phyloP scores from a whole-genome alignment of 2,329 filamentous ascomycete genomes.

The Exophiala sideris region DNA sequence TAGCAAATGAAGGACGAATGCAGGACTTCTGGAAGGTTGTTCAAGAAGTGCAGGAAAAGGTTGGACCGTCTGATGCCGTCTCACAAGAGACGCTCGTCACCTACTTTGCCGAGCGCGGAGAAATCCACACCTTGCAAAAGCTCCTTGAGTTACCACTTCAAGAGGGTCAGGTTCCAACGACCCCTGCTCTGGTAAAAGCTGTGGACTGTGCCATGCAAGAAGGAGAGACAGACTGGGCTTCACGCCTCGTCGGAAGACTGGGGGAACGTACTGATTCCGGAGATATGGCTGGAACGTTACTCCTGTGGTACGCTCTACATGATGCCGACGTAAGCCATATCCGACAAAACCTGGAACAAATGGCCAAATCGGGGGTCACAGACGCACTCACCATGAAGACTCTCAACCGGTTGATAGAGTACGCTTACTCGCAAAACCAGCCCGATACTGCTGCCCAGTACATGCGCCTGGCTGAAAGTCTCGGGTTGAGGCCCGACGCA shows the following conservation, averaged over 20 bases:
- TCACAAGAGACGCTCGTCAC: slow-evolving; percentile 54
- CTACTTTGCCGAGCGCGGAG: slow-evolving; percentile 60
- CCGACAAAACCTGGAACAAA: slow-evolving; percentile 67
- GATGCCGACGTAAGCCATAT: slow-evolving; percentile 71
- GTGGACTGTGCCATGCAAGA: slow-evolving; percentile 61
- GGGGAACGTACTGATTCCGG: slow-evolving; percentile 17
- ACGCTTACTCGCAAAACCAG: slow-evolving; percentile 68
- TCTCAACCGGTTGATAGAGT: slow-evolving; percentile 72
- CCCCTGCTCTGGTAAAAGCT: slow-evolving; percentile 52
- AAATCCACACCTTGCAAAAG: slow-evolving; percentile 59
- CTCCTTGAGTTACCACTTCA: slow-evolving; percentile 63
- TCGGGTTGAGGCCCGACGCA: slow-evolving; percentile 64
- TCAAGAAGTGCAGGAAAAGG: slow-evolving; percentile 24
- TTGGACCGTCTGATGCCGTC: slow-evolving; percentile 35
- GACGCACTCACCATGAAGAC: slow-evolving; percentile 63
- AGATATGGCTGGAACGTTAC: slow-evolving; percentile 54
- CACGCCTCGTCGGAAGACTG: slow-evolving; percentile 29
- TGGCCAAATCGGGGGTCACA: slow-evolving; percentile 50
- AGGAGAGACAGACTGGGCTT: slow-evolving; percentile 60
- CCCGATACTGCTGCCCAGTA: slow-evolving; percentile 71
- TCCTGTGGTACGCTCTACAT: slow-evolving; percentile 71
- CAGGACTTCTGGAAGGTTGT: slow-evolving; percentile 26
- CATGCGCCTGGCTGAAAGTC: slow-evolving; percentile 62
- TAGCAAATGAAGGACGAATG: slow-evolving; percentile 52
- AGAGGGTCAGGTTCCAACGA: slow-evolving; percentile 40